These are phyloP conservation scores for Bacidia rubella DNA, from an alignment of 495 filamentous ascomycete genomes.

Conservation along the genomic window DNA sequence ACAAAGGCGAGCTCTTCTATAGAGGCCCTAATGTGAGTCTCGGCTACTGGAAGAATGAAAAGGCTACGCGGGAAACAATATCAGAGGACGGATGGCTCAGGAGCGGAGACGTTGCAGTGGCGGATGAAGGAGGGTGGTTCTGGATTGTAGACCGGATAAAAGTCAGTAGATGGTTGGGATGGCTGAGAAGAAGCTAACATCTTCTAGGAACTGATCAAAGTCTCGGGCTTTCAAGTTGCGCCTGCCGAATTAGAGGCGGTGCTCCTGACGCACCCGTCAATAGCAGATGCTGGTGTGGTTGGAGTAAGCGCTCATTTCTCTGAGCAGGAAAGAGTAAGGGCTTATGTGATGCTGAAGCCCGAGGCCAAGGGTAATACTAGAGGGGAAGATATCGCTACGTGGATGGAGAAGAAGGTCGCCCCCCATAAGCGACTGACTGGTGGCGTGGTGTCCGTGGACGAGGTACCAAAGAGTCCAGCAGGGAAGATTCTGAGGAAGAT, in stretches of 20 bases:
- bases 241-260: constrained; percentile 77
- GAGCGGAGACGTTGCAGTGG: constrained; percentile 30
- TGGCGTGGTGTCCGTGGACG: constrained; percentile 67
- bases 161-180: constrained; percentile 35
- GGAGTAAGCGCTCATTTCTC: constrained; percentile 48
- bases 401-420: constrained; percentile 49
- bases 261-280: constrained; percentile 50
- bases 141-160: constrained; percentile 38
- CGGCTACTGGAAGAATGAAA: constrained; percentile 30
- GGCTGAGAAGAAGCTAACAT: constrained; percentile 29
- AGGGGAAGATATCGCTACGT: constrained; percentile 47
- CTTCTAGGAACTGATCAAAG: constrained; percentile 80
- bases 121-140: constrained; percentile 22
- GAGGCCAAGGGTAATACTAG: constrained; percentile 39
- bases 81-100: constrained; percentile 29
- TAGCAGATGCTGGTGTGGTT: constrained; percentile 75
- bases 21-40: constrained; percentile 27
- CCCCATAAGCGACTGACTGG: constrained; percentile 68
- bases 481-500: constrained; percentile 81
- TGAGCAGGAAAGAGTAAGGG: constrained; percentile 68
- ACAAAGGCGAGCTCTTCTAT: constrained; percentile 27
- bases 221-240: constrained; percentile 70
- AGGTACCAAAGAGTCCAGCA: constrained; percentile 69
- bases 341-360: constrained; percentile 57
- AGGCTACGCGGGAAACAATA: constrained; percentile 29